Percentiles rank a stretch among this genome's conserved stretches.
Evolutionary conservation across 306 rosid genomes (phyloP).

Genomic region (Purshia tridentata): DNA sequence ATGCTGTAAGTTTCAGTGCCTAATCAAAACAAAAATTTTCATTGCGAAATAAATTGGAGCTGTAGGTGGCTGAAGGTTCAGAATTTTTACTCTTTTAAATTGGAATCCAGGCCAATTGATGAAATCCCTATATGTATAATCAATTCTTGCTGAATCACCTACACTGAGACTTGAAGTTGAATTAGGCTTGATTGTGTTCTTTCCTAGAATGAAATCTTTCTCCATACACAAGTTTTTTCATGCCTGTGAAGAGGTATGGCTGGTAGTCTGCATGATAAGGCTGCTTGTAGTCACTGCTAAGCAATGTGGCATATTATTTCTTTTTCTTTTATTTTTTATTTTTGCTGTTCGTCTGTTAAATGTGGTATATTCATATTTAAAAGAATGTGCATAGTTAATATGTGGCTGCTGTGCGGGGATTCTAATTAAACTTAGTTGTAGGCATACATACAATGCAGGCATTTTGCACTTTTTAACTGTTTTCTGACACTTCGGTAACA

Average conservation of each 20-base stretch:
- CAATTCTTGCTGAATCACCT: background rate
- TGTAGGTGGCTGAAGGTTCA: background rate
- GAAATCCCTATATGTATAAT: background rate
- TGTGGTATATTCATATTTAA: background rate
- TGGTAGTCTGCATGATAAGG: background rate
- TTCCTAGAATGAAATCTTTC: background rate
- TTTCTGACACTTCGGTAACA: background rate
- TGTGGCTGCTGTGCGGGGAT: background rate
- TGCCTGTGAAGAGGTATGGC: background rate
- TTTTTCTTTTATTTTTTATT: no score
- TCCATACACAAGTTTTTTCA: background rate
- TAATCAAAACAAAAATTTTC: background rate
- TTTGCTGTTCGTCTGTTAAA: background rate
- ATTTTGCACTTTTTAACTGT: background rate
- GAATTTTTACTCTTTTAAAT: background rate
- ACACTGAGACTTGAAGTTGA: background rate
- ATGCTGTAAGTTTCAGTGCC: slow-evolving; percentile 56
- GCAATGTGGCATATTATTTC: no score
- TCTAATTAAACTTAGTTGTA: background rate
- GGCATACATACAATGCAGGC: background rate
- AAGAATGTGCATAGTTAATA: background rate
- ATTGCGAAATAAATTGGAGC: background rate
- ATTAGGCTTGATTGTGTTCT: background rate
- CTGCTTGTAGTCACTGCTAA: background rate
- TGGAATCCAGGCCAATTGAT: background rate